These are phyloP conservation scores for Cutaneotrichosporon cutaneum DNA, from an alignment of 1,284 basidiomycete genomes.

Conservation along the genomic window DNA sequence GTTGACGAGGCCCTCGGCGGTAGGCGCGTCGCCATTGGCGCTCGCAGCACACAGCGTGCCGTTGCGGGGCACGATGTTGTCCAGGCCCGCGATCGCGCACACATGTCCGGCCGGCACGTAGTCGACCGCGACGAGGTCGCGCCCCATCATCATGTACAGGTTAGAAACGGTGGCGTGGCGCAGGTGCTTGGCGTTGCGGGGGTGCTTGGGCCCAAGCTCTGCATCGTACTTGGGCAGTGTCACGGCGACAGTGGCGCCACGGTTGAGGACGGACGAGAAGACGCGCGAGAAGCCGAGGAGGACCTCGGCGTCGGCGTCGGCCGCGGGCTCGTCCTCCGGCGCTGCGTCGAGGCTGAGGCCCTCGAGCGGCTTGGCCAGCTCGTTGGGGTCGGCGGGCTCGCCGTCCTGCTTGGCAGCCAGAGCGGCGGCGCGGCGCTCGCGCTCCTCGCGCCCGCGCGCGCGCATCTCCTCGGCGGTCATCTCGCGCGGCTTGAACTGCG, in stretches of 20 bases:
- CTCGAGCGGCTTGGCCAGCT: constrained; percentile 30
- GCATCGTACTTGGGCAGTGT: constrained; percentile 87
- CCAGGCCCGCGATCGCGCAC: constrained; percentile 87
- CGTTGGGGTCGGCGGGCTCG: constrained; percentile 27
- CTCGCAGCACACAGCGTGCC: constrained; percentile 79
- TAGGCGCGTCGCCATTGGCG: constrained; percentile 47
- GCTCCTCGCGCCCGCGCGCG: constrained; percentile 63
- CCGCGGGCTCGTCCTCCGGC: constrained; percentile 9
- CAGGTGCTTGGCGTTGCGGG: constrained; percentile 69
- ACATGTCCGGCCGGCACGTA: constrained; percentile 91
- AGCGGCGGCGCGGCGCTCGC: constrained; percentile 57
- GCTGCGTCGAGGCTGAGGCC: constrained; percentile 27
- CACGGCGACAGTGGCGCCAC: constrained; percentile 67
- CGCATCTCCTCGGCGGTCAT: constrained; percentile 87
- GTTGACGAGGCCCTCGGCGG: constrained; percentile 64
- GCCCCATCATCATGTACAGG: constrained; percentile 97
- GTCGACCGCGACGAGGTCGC: constrained; percentile 80
- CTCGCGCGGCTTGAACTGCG: constrained; percentile 74
- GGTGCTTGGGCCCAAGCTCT: constrained; percentile 65
- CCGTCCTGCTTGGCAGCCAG: constrained; percentile 38
- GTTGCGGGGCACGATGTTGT: constrained; percentile 85
- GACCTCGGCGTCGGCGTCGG: constrained; percentile 56
- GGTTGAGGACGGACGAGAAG: constrained; percentile 80
- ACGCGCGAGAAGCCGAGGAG: constrained; percentile 89
- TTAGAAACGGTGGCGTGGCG: constrained; percentile 65